These are phyloP conservation scores for Thalassiosira profunda DNA, from an alignment of 108 stramenopile species.

Conservation along the genomic window DNA sequence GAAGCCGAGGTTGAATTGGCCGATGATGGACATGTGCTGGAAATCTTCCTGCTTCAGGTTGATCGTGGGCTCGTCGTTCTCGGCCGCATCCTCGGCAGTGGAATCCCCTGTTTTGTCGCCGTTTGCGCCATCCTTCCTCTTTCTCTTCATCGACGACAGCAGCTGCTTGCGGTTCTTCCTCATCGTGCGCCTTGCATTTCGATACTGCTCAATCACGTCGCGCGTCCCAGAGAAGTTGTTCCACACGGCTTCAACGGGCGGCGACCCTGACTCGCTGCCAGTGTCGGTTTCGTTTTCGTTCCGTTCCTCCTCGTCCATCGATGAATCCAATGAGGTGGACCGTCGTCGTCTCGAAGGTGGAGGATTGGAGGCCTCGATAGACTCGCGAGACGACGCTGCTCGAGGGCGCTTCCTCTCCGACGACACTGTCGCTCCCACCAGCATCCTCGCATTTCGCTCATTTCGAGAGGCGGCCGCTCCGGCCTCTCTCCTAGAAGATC, in stretches of 20 bases:
- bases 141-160: slow-evolving; percentile 13
- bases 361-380: background rate
- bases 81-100: no score
- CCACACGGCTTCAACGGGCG: slow-evolving; percentile 31
- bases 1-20: slow-evolving; percentile 97
- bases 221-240: slow-evolving; percentile 44
- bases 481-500: no score
- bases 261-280: background rate
- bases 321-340: background rate
- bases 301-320: background rate
- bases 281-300: background rate
- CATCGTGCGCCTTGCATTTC: slow-evolving; percentile 22
- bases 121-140: slow-evolving; percentile 14
- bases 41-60: slow-evolving; percentile 73
- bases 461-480: background rate
- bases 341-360: no score
- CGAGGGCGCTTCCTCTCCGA: background rate
- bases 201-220: slow-evolving; percentile 32
- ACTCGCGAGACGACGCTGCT: background rate
- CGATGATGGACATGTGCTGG: slow-evolving; percentile 81
- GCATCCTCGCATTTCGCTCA: background rate
- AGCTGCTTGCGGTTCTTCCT: slow-evolving; percentile 24
- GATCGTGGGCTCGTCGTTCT: slow-evolving; percentile 20
- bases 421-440: slow-evolving; percentile 5
- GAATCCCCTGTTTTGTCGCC: background rate